These are phyloP conservation scores for Globisporangium viniferum DNA, from an alignment of 352 stramenopile species.

Conservation along the genomic window DNA sequence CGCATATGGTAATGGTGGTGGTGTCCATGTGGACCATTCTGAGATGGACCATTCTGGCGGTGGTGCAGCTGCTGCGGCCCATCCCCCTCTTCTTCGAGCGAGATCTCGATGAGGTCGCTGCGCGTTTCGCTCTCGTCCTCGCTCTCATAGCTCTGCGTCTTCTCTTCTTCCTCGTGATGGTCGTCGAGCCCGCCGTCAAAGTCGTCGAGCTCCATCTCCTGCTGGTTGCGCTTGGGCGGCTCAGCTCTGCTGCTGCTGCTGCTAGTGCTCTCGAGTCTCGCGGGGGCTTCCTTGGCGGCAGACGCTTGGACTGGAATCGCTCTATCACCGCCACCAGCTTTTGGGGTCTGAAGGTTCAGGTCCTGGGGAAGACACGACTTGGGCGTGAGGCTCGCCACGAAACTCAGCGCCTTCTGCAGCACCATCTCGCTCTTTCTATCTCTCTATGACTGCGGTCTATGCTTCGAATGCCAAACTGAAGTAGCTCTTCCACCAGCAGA, in stretches of 20 bases:
- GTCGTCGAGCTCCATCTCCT: constrained; percentile 16
- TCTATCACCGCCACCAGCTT: background rate
- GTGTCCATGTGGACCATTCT: background rate
- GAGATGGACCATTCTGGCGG: background rate
- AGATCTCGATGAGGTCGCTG: constrained; percentile 65
- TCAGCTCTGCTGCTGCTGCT: background rate
- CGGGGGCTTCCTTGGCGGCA: background rate
- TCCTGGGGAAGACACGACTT: constrained; percentile 1
- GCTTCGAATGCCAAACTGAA: constrained; percentile 8
- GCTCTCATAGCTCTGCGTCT: constrained; percentile 18
- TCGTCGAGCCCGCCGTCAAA: constrained; percentile 8
- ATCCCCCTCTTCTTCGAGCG: constrained; percentile 23
- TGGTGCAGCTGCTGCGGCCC: constrained; percentile 2
- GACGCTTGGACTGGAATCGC: background rate
- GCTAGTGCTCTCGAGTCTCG: background rate
- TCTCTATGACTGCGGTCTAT: background rate
- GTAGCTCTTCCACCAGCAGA: background rate
- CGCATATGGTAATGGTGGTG: background rate
- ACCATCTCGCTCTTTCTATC: constrained; percentile 20
- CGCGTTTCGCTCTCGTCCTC: constrained; percentile 17
- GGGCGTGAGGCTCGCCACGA: constrained; percentile 22
- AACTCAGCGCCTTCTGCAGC: constrained; percentile 37
- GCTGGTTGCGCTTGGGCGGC: constrained; percentile 10
- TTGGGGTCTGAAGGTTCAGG: background rate
- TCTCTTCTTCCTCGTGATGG: constrained; percentile 13